Conservation (phyloP, 495 filamentous ascomycete genomes). For the Daldinia grandis region DNA sequence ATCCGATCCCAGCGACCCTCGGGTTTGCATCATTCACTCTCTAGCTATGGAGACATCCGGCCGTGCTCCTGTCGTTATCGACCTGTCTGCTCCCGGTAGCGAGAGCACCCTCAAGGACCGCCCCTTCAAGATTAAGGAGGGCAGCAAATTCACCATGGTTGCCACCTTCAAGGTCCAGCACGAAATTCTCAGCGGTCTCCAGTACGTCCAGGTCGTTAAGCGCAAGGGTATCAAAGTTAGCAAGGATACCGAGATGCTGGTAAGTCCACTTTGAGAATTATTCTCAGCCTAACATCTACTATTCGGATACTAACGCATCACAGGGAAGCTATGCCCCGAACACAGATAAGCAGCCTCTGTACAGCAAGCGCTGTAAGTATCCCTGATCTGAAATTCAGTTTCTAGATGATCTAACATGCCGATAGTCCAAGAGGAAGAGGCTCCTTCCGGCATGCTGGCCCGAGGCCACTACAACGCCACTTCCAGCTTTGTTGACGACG, state of each 20-base stretch:
- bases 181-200: slow-evolving; percentile 90
- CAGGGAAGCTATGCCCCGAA: slow-evolving; percentile 88
- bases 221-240: slow-evolving; percentile 81
- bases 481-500: slow-evolving; percentile 92
- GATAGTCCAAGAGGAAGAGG: slow-evolving; percentile 85
- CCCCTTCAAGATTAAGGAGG: slow-evolving; percentile 98
- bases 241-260: slow-evolving; percentile 97
- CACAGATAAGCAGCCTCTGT: slow-evolving; percentile 80
- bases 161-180: slow-evolving; percentile 94
- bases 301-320: slow-evolving; percentile 15
- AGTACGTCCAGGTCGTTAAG: slow-evolving; percentile 94
- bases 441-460: slow-evolving; percentile 85
- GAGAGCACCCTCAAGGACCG: slow-evolving; percentile 78
- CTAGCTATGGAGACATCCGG: slow-evolving; percentile 84
- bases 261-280: slow-evolving; percentile 53
- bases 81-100: slow-evolving; percentile 71
- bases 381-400: background rate
- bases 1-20: slow-evolving; percentile 78
- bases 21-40: slow-evolving; percentile 88
- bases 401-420: slow-evolving; percentile 9
- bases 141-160: slow-evolving; percentile 89
- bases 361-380: slow-evolving; percentile 88
- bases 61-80: slow-evolving; percentile 83
- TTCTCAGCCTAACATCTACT: background rate
- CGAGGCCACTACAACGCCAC: slow-evolving; percentile 86